A percentile compares a stretch with the other conserved stretches of the same genome.
Evolutionary conservation across 176 grass and related monocot species (phyloP).

Genomic region (Pontederia paniculata): DNA sequence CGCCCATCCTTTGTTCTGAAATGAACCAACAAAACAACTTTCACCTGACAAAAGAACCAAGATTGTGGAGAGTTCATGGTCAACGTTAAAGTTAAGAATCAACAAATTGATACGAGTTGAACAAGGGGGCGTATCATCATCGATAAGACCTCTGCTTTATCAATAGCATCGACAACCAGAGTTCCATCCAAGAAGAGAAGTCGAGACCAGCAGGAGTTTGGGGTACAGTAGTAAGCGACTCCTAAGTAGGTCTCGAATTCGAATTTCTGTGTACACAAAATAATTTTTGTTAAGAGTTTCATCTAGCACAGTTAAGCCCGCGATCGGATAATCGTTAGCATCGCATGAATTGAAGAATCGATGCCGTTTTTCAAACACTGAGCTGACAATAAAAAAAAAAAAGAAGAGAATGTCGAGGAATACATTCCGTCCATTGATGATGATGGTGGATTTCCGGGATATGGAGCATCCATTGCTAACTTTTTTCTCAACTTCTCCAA

Average conservation of each 20-base stretch:
- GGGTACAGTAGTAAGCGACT: too few relatives aligned
- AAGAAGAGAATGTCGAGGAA: conserved; percentile 38
- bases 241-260: too few relatives aligned
- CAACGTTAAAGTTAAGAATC: background rate
- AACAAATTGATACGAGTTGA: background rate
- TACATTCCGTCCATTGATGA: conserved; percentile 46
- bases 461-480: conserved; percentile 33
- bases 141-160: conserved; percentile 65
- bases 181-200: conserved; percentile 74
- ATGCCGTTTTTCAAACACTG: too few relatives aligned
- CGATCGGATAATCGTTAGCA: too few relatives aligned
- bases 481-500: conserved; percentile 55
- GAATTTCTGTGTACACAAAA: too few relatives aligned
- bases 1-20: conserved; percentile 57
- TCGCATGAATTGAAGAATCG: too few relatives aligned
- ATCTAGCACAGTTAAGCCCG: too few relatives aligned
- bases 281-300: too few relatives aligned
- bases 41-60: conserved; percentile 26
- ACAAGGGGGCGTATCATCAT: background rate
- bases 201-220: too few relatives aligned
- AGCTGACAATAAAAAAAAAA: too few relatives aligned
- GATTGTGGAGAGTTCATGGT: background rate
- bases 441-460: conserved; percentile 50
- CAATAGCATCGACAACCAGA: conserved; percentile 43
- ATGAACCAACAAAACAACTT: conserved; percentile 32